Evolutionary conservation across 352 stramenopile genomes (phyloP), one percentile per base, ranked within the genome.

Genomic region (Elongisporangium undulatum): DNA sequence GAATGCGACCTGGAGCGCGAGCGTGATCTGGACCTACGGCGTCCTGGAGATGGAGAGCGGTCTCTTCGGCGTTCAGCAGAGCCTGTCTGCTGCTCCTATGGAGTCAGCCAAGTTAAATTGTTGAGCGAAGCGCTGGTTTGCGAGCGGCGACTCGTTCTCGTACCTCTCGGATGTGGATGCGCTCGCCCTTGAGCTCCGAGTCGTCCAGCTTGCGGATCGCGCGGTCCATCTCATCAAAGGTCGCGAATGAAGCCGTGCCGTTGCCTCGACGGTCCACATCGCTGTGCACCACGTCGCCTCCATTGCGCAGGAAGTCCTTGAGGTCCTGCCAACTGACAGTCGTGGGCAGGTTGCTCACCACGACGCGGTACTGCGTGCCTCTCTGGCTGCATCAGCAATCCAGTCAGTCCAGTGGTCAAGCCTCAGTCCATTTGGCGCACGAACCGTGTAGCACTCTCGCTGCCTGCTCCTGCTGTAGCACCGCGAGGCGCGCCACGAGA

Each of bases 261-360:
- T 74, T 79, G 6, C 84, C 84, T 48, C 77, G 74, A 1, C 75
- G 69, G 65, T 94, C 81, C 45, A 92, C 82, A 52, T 92, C 75
- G 7, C 71, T 72, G 57, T 87, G 72, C 19, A 86, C 69, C 19
- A 92, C 82, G 55, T 92, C 84, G 23, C 74, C 80, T 0, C 71
- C 77, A 41, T 72, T 65, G 2, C 70, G 71, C 2, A 92, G 62
- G 55, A 88, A 85, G 58, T 87, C 77, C 58, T 90, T 89, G 23
- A 92, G 66, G 41, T 91, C 84, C 58, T 81, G 71, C 69, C 67
- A 79, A 15, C 72, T 90, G 57, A 86, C 77, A 0, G 61, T 59
- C 6, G 60, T 57, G 7, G 78, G 68, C 39, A 94, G 24, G 9
- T 80, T 68, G 50, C 51, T 71, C 39, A 94, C 56, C 0, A 58